A percentile compares a stretch with the other conserved stretches of the same genome.
Conservation (phyloP, 352 stramenopile species). For the Pythium brachiatum region DNA sequence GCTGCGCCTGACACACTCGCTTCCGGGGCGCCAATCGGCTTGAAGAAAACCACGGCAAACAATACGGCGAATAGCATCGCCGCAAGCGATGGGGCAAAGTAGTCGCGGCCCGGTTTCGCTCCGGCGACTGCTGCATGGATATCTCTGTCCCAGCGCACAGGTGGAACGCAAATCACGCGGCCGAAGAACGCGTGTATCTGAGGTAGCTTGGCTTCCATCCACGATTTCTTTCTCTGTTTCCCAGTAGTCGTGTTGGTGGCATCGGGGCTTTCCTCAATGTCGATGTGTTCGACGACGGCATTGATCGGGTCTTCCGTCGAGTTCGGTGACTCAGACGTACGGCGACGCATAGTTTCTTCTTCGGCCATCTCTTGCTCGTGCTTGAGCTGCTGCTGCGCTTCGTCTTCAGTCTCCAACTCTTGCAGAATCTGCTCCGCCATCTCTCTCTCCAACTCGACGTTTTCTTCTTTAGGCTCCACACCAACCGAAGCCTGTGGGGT, state of each 20-base stretch:
- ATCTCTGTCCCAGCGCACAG: slow-evolving; percentile 81
- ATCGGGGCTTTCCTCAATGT: slow-evolving; percentile 55
- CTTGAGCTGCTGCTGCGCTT: slow-evolving; percentile 12
- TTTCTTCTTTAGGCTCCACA: slow-evolving; percentile 7
- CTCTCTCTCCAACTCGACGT: slow-evolving; percentile 6
- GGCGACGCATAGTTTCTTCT: slow-evolving; percentile 5
- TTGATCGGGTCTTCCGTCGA: slow-evolving; percentile 11
- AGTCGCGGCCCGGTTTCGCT: slow-evolving; percentile 77
- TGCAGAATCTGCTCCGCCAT: slow-evolving; percentile 25
- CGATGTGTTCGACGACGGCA: slow-evolving; percentile 57
- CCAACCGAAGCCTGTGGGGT: neutral
- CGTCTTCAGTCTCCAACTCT: slow-evolving; percentile 27
- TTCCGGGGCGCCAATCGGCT: slow-evolving; percentile 59
- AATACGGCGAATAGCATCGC: slow-evolving; percentile 61
- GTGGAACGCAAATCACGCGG: slow-evolving; percentile 57
- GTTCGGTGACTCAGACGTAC: slow-evolving; percentile 2
- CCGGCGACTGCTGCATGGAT: slow-evolving; percentile 79
- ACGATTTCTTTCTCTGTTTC: slow-evolving; percentile 46
- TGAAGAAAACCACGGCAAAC: slow-evolving; percentile 79
- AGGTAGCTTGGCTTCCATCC: slow-evolving; percentile 51
- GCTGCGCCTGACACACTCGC: slow-evolving; percentile 36
- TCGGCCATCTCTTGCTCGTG: neutral
- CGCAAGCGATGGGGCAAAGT: slow-evolving; percentile 64
- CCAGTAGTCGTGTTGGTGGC: slow-evolving; percentile 28
- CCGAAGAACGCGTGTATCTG: slow-evolving; percentile 57